phyloP scores from a whole-genome alignment of 306 rosid species.

The Pyrus bretschneideri region DNA sequence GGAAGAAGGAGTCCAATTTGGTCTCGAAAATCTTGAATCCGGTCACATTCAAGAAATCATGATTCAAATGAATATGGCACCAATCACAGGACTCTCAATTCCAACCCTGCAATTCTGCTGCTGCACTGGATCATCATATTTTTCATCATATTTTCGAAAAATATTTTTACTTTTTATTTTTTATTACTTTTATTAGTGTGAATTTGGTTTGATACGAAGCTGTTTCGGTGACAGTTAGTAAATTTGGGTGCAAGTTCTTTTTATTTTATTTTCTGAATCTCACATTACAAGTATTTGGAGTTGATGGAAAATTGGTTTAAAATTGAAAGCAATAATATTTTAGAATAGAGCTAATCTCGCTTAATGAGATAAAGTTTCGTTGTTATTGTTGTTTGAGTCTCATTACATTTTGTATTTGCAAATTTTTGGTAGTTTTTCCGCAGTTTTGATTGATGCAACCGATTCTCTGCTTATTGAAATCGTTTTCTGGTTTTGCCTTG shows the following conservation, averaged over 20 bases:
- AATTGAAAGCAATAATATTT: accelerated
- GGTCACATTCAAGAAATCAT: conserved; percentile 6
- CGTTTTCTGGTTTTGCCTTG: neutral
- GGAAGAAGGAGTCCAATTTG: conserved; percentile 24
- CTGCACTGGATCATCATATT: neutral
- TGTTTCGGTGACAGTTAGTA: neutral
- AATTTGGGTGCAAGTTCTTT: neutral
- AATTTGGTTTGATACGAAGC: neutral
- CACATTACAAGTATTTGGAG: no score
- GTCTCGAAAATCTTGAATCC: conserved; percentile 32
- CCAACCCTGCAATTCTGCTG: neutral
- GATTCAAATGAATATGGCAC: conserved; percentile 1
- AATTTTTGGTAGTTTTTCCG: no score
- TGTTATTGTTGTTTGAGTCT: no score
- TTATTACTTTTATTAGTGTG: neutral
- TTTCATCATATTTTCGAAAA: neutral
- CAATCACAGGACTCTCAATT: conserved; percentile 14
- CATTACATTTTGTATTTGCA: no score
- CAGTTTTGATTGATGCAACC: neutral
- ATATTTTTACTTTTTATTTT: no score
- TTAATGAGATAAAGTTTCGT: no score
- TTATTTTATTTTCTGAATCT: no score
- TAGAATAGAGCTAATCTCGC: no score
- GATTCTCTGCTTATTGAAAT: neutral
- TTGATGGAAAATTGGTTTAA: accelerated